Conservation (phyloP, 2,329 filamentous ascomycete genomes). For the Fusarium sp. region DNA sequence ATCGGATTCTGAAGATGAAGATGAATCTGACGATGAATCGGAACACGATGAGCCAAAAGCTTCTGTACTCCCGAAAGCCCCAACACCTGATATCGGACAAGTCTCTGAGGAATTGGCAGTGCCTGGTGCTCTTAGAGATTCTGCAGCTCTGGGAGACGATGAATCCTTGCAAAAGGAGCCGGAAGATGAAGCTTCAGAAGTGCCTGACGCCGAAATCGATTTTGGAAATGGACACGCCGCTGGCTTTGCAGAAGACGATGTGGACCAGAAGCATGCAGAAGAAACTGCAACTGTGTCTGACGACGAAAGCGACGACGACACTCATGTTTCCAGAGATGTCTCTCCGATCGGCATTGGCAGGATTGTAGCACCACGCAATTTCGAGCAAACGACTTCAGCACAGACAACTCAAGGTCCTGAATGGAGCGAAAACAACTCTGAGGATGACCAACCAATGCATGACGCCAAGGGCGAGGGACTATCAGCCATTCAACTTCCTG, state of each 20-base stretch:
- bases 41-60: neutral
- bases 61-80: neutral
- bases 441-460: neutral
- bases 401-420: constrained; percentile 1
- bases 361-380: neutral
- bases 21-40: constrained; percentile 4
- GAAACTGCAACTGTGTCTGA: neutral
- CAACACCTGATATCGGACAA: neutral
- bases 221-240: neutral
- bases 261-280: neutral
- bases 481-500: neutral
- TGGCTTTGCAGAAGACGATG: neutral
- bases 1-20: constrained; percentile 1
- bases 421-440: neutral
- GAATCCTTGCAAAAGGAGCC: neutral
- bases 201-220: neutral
- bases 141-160: neutral
- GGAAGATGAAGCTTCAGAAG: neutral
- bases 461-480: neutral
- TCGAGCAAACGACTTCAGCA: neutral
- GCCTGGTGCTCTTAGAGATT: neutral
- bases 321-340: constrained; percentile 9
- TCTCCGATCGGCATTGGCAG: constrained; percentile 18
- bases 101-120: neutral
- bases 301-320: constrained; percentile 26